phyloP scores from a whole-genome alignment of 140 eudicot genomes.

The Bidens hawaiensis region DNA sequence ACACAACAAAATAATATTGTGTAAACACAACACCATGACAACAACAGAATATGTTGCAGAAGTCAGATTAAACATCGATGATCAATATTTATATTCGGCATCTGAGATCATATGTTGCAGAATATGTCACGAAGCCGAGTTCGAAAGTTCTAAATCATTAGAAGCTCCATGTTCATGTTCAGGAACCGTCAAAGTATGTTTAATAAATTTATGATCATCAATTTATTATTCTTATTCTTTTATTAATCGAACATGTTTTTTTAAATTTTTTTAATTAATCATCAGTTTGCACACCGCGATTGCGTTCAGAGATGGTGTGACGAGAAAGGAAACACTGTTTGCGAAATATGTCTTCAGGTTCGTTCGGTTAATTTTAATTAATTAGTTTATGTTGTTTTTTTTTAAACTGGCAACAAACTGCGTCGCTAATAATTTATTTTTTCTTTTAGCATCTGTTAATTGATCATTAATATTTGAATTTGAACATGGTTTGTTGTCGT shows the following conservation, averaged over 20 bases:
- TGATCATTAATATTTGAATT: too few species aligned
- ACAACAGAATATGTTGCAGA: too few species aligned
- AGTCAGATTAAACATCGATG: slow-evolving; percentile 19
- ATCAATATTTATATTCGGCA: slow-evolving; percentile 13
- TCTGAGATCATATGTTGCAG: slow-evolving; percentile 41
- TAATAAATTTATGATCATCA: too few species aligned
- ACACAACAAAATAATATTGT: too few species aligned
- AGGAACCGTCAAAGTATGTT: slow-evolving; percentile 70
- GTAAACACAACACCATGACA: neutral
- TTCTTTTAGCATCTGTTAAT: too few species aligned
- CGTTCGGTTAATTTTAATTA: neutral
- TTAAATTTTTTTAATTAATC: slow-evolving; percentile 11
- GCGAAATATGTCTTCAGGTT: slow-evolving; percentile 92
- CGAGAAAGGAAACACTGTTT: slow-evolving; percentile 74
- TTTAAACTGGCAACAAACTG: too few species aligned
- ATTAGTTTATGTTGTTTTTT: too few species aligned
- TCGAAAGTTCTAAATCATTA: slow-evolving; percentile 54
- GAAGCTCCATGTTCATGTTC: slow-evolving; percentile 91
- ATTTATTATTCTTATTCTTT: neutral
- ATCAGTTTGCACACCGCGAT: slow-evolving; percentile 83
- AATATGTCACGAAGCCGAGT: slow-evolving; percentile 82
- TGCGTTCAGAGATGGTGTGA: slow-evolving; percentile 90
- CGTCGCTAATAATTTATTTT: too few species aligned
- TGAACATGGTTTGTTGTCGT: slow-evolving; percentile 16
- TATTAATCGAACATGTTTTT: neutral